Evolutionary conservation across 2,329 filamentous ascomycete species (phyloP), one percentile per base, ranked within the genome.

Genomic region (Dactylonectria estremocensis): DNA sequence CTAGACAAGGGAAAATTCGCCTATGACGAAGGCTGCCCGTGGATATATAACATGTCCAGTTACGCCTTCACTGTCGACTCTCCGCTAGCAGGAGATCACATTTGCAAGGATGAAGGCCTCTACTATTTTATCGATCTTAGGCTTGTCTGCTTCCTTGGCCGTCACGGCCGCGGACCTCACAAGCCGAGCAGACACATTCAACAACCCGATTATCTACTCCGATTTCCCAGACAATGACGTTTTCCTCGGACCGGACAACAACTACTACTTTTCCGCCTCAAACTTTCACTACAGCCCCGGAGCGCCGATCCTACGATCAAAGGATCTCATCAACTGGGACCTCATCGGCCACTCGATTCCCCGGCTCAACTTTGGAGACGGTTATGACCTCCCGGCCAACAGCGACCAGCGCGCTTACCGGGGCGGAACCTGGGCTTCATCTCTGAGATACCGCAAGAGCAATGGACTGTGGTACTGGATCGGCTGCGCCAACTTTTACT

Each of bases 261-360:
- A 57, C 0, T 90, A 83, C 76, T 90, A 89, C 77, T 87, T 85
- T 74, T 86, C 84, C 0, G 85, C 87, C 0, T 89, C 87, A 1
- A 87, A 83, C 1, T 87, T 90, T 73, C 84, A 86, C 46, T 89
- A 85, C 74, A 88, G 85, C 2, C 84, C 88, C 1, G 88, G 87
- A 3, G 88, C 88, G 0, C 87, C 88, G 0, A 80, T 90, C 1
- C 79, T 90, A 1, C 81, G 82, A 40, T 89, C 88, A 0, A 84
- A 84, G 57, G 86, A 90, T 71, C 82, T 90, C 0, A 83, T 86
- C 24, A 86, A 86, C 68, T 87, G 85, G 85, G 81, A 86, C n/a
- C 77, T 78, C 6, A 77, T 85, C 5, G 80, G 81, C 0, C 84
- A 86, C 68, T 83, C 81, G 1, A 81, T 87, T 2, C 71, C 71